Base-by-base conservation (phyloP, 163 green algal species). In the Prototheca wickerhamii region DNA sequence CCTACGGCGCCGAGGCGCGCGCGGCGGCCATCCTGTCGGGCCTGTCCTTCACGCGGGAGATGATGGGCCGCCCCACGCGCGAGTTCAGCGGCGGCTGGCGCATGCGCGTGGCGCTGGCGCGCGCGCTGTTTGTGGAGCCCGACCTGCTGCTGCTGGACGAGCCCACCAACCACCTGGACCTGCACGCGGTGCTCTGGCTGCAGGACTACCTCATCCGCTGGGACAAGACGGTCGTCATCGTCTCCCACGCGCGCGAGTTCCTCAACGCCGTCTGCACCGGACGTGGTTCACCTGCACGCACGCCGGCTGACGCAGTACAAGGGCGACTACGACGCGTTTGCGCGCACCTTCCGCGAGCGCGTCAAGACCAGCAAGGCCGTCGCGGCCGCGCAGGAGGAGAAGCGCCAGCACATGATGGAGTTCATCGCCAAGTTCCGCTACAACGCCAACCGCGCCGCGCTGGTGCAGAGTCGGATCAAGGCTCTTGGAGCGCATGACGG, bases 381-480 rank as follows among this genome's bases (percentile, higher is more conserved):
- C 33, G 84, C 84, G 21, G 81, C 93, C 65, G 65, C 76, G 6
- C 76, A 89, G 67, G 69, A 83, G 32, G 55, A 60, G 35, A 77
- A 82, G 63, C 44, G 73, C 3, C 67, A 73, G 35, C 89, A 95
- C 62, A 84, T 91, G 53, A 65, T 86, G 68, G 73, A 75, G 44
- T 97, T 97, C 76, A 90, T 97, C 46, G 86, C 95, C 76, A 87
- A 86, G 60, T 97, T 97, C 76, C 75, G 76, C 2, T 95, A 84
- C 84, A 97, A 97, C 73, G 88, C 90, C 64, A 96, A 97, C 70
- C 77, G 90, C 3, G 90, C 90, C 0, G 80, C 79, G 17, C 76
- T 97, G 67, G 90, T 97, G 54, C 90, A 97, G 78, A 89, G 76
- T 2, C 80, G 90, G 58, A 93, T 97, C 76, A 97, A 97, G 75